Evolutionary conservation across 306 rosid genomes (phyloP), one percentile per base, ranked within the genome.

Genomic region (Astragalus glycyphyllos): DNA sequence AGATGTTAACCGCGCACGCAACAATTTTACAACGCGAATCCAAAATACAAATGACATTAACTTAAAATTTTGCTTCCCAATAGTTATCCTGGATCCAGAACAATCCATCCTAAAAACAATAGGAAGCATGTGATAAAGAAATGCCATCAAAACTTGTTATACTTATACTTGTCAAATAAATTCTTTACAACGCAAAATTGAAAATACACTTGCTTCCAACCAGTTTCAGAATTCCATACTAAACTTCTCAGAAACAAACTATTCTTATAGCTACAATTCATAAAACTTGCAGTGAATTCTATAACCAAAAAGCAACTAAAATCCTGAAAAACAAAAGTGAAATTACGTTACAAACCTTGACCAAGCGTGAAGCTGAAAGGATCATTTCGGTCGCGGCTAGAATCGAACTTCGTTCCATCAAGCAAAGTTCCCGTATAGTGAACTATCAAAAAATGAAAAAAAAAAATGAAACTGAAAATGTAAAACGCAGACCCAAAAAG

Each of bases 361-460:
- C 98, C 98, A 8, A 92, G 98, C 31, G 92, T 84, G 72, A 92
- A 92, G 87, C 74, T 87, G 72, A 92, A 89, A 2, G 98, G 92
- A 9, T 80, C 73, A 31, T 77, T 90, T 29, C 77, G 67, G 46
- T 89, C 92, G 8, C 96, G 92, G 85, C 96, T 92, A 0, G 98
- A 89, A 86, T 92, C 98, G 55, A 92, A 92, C 81, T 87, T 73
- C 2, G 98, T 86, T 62, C 98, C 96, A 69, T 92, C 96, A 17
- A 87, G 86, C 78, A 92, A 48, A 40, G 96, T 92, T 7, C 96
- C 98, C 6, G 96, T 89, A 34, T 92, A 92, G 72, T 89, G 98
- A 74, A 92, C 98, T 92, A 47, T 15, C 8, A 26, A 23, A 9
- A 46, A 46, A 8, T 26, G 56, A 44, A 45, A 20, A 20, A 20